Evolutionary conservation across 192 early-diverging fungal species (phyloP), one percentile per base, ranked within the genome.

Genomic region (Chytriomyces sp.): DNA sequence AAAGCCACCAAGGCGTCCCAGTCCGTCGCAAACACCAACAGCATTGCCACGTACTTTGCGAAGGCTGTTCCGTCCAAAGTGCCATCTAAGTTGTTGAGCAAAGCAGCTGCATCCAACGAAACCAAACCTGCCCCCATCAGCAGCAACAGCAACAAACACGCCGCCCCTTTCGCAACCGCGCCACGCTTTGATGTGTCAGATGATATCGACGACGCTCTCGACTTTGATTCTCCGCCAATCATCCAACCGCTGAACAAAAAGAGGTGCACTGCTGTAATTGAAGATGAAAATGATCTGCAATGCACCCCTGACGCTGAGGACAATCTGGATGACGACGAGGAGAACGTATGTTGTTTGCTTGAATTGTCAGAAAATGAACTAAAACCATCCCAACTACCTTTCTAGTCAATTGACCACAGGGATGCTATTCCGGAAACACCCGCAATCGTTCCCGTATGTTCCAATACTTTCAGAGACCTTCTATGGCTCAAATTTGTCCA

Each of bases 121-220:
- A 49, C 44, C 44, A n/a, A 49, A 49, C 44, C 44, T n/a, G 44
- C 44, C 44, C n/a, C 44, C 44, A 49, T 49, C 44, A 49, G n/a
- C 44, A 49, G 44, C n/a, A 49, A 49, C 44, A 49, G 44, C 44
- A 49, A 49, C 44, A 49, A n/a, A 49, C 44, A 12, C 44, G 8
- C 44, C n/a, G 44, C 44, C 44, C 10, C n/a, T 12, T n/a, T 49
- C 8, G 44, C n/a, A 8, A 12, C n/a, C n/a, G 44, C 8, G 8
- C 44, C 44, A n/a, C 44, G 10, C 8, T 49, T 49, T 8, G n/a
- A 8, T 8, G 8, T 72, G 41, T 78, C 74, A 4, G 75, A 66
- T 30, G 72, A 64, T 54, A 80, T 78, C 78, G 75, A 28, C 39
- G 4, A 73, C 32, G 22, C 56, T 52, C 22, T 3, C n/a, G 28